Conservation (phyloP, 306 rosid genomes). For the Cicer cuneatum region DNA sequence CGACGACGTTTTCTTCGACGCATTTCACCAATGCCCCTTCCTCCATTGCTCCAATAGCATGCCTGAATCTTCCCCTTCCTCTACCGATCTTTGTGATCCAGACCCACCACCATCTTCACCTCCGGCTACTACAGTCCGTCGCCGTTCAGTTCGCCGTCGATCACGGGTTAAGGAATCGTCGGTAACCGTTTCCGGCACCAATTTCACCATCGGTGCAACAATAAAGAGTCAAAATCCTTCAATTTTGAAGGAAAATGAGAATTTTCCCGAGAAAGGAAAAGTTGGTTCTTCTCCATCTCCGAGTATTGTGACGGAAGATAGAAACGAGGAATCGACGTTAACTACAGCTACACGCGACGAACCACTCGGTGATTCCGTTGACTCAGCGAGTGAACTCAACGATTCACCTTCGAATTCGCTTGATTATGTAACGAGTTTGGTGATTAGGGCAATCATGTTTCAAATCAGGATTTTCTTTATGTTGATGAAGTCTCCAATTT, state of each 20-base stretch:
- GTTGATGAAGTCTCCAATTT: slow-evolving; percentile 59
- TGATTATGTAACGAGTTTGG: slow-evolving; percentile 56
- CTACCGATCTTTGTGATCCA: slow-evolving; percentile 34
- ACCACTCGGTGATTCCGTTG: slow-evolving; percentile 40
- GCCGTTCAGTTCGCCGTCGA: slow-evolving; percentile 45
- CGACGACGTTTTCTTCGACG: slow-evolving; percentile 63
- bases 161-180: slow-evolving; percentile 38
- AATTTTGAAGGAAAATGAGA: slow-evolving; percentile 48
- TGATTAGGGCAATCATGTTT: slow-evolving; percentile 63
- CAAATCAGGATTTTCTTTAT: slow-evolving; percentile 63
- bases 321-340: slow-evolving; percentile 59
- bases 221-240: slow-evolving; percentile 15
- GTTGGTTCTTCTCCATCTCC: slow-evolving; percentile 33
- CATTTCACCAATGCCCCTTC: slow-evolving; percentile 52
- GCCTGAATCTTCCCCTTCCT: slow-evolving; percentile 50
- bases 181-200: slow-evolving; percentile 30
- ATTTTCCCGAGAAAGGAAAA: slow-evolving; percentile 30
- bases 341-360: slow-evolving; percentile 51
- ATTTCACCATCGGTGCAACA: slow-evolving; percentile 16
- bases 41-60: slow-evolving; percentile 46
- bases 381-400: slow-evolving; percentile 41
- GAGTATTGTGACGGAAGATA: slow-evolving; percentile 42
- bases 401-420: slow-evolving; percentile 56
- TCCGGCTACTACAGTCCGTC: slow-evolving; percentile 49
- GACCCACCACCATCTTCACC: slow-evolving; percentile 24